phyloP scores from a whole-genome alignment of 2,329 filamentous ascomycete genomes.

The Aciculosporium take region DNA sequence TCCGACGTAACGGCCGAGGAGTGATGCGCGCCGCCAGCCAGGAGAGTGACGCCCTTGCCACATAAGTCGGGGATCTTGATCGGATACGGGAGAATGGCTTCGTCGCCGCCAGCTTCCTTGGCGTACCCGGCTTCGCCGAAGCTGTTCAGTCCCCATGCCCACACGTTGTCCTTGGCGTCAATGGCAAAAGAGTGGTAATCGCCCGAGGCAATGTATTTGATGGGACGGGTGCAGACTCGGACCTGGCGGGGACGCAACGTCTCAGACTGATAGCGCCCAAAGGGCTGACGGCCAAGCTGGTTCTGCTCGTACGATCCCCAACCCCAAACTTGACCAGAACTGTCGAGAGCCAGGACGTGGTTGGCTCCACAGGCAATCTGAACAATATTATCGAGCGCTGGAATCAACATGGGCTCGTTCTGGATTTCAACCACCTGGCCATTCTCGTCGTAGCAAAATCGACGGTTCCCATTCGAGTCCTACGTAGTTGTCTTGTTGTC shows the following conservation, averaged over 20 bases:
- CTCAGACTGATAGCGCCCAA: conserved; percentile 49
- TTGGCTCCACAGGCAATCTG: conserved; percentile 53
- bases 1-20: conserved; percentile 47
- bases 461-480: conserved; percentile 4
- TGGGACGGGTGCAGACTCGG: conserved; percentile 41
- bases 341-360: conserved; percentile 55
- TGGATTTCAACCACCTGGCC: conserved; percentile 28
- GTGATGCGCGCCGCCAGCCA: conserved; percentile 63
- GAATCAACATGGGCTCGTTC: conserved; percentile 37
- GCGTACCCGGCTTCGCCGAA: conserved; percentile 64
- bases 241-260: conserved; percentile 47
- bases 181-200: conserved; percentile 76
- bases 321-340: conserved; percentile 48
- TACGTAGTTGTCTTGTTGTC: not conserved
- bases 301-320: conserved; percentile 62
- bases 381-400: conserved; percentile 51
- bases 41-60: conserved; percentile 47
- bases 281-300: conserved; percentile 44
- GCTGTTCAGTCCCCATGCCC: conserved; percentile 76
- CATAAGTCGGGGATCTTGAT: conserved; percentile 51
- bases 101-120: conserved; percentile 35
- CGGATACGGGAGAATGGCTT: conserved; percentile 58
- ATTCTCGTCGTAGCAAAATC: conserved; percentile 42
- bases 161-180: conserved; percentile 54
- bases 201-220: conserved; percentile 44